A percentile compares a stretch with the other conserved stretches of the same genome.
These are phyloP conservation scores for Incumbomyces delicatus DNA, from an alignment of 2,329 filamentous ascomycete genomes.

Conservation along the genomic window DNA sequence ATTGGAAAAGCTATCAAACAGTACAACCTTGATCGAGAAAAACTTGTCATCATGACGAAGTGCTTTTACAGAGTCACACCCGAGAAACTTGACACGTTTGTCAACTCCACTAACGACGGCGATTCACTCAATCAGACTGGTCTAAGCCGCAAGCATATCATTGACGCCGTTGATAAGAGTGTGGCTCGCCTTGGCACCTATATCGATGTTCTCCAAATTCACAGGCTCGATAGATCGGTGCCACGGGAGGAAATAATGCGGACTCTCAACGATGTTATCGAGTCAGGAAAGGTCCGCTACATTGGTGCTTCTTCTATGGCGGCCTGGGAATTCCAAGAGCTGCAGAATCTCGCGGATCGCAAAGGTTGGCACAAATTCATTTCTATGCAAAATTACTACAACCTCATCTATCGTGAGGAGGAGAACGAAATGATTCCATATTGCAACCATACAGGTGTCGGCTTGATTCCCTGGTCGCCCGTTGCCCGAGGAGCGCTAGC, in stretches of 20 bases:
- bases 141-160: slow-evolving; percentile 29
- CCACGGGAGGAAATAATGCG: slow-evolving; percentile 43
- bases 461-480: slow-evolving; percentile 30
- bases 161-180: slow-evolving; percentile 37
- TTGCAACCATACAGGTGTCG: slow-evolving; percentile 40
- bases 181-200: slow-evolving; percentile 38
- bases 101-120: slow-evolving; percentile 24
- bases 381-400: slow-evolving; percentile 51
- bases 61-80: slow-evolving; percentile 33
- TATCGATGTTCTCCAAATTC: slow-evolving; percentile 44
- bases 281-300: slow-evolving; percentile 25
- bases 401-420: slow-evolving; percentile 47
- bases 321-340: slow-evolving; percentile 23
- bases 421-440: slow-evolving; percentile 44
- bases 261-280: slow-evolving; percentile 35
- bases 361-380: slow-evolving; percentile 52
- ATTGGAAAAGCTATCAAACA: slow-evolving; percentile 59
- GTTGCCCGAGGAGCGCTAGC: slow-evolving; percentile 22
- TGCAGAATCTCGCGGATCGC: slow-evolving; percentile 37
- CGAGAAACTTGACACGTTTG: slow-evolving; percentile 6
- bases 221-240: slow-evolving; percentile 37
- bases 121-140: slow-evolving; percentile 37
- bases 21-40: slow-evolving; percentile 47
- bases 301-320: slow-evolving; percentile 10
- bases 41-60: slow-evolving; percentile 51